Conservation (phyloP, 202 grass and related monocot genomes). For the Zizania palustris region DNA sequence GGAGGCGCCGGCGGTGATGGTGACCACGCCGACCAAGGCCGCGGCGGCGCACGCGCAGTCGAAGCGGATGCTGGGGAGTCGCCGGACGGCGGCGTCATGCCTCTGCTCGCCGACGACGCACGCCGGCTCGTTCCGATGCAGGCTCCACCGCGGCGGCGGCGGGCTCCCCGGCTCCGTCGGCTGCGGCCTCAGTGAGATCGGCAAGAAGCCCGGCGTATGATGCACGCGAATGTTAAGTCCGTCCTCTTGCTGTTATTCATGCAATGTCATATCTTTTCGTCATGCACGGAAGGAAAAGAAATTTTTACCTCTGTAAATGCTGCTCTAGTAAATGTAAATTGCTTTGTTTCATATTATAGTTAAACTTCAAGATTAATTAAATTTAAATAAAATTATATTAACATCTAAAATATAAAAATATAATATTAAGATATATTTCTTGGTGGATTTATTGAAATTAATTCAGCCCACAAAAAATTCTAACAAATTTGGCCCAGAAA, state of each 20-base stretch:
- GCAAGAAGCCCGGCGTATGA: conserved; percentile 35
- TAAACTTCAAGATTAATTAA: too few relatives aligned
- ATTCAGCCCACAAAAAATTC: too few relatives aligned
- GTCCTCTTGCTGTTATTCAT: background rate
- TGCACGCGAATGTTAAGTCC: too few relatives aligned
- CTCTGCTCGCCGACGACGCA: conserved; percentile 75
- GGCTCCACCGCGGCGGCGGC: conserved; percentile 56
- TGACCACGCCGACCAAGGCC: conserved; percentile 34
- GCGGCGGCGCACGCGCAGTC: background rate
- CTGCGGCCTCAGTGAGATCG: conserved; percentile 46
- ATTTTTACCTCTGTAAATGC: background rate
- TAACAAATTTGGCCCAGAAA: too few relatives aligned
- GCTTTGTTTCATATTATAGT: too few relatives aligned
- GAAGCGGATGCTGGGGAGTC: conserved; percentile 43
- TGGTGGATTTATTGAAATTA: background rate
- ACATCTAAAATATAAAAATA: too few relatives aligned
- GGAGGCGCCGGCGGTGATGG: conserved; percentile 39
- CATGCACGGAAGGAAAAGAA: background rate
- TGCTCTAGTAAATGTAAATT: background rate
- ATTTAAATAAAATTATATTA: too few relatives aligned
- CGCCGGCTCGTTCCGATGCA: conserved; percentile 70
- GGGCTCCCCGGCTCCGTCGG: conserved; percentile 18
- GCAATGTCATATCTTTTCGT: background rate
- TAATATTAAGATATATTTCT: too few relatives aligned
- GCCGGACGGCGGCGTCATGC: conserved; percentile 39